These are phyloP conservation scores for Rhizopogon salebrosus DNA, from an alignment of 768 basidiomycete species.

Conservation along the genomic window DNA sequence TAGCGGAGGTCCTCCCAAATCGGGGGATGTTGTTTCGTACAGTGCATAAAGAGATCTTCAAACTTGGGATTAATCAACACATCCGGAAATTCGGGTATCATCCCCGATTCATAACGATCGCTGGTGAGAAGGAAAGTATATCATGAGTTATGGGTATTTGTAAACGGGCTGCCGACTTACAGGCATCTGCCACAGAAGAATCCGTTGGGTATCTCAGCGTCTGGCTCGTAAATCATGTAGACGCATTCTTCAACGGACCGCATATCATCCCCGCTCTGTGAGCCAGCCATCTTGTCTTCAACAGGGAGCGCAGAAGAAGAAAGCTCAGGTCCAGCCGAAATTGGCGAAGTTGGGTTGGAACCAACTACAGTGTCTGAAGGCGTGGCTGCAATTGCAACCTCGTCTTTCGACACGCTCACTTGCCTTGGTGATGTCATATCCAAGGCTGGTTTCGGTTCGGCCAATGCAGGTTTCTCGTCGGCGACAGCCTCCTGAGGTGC, in stretches of 20 bases:
- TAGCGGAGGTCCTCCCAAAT: conserved; percentile 42
- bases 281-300: conserved; percentile 1
- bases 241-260: conserved; percentile 43
- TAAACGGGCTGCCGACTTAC: conserved; percentile 31
- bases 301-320: not conserved
- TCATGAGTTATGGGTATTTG: not conserved
- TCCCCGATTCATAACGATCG: conserved; percentile 19
- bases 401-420: not conserved
- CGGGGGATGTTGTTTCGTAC: conserved; percentile 39
- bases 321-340: not conserved
- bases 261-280: conserved; percentile 9
- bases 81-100: conserved; percentile 26
- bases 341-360: not conserved
- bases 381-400: not conserved
- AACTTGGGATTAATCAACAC: conserved; percentile 24
- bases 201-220: conserved; percentile 24
- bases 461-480: not conserved
- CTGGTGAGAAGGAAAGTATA: conserved; percentile 9
- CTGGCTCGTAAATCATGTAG: conserved; percentile 26
- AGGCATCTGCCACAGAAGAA: conserved; percentile 45
- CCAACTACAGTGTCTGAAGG: not conserved
- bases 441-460: not conserved
- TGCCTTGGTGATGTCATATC: too few relatives aligned
- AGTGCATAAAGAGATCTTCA: conserved; percentile 45
- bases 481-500: not conserved